Evolutionary conservation across 1,139 yeast species (phyloP), one percentile per base, ranked within the genome.

Genomic region (Yamadazyma blattariae): DNA sequence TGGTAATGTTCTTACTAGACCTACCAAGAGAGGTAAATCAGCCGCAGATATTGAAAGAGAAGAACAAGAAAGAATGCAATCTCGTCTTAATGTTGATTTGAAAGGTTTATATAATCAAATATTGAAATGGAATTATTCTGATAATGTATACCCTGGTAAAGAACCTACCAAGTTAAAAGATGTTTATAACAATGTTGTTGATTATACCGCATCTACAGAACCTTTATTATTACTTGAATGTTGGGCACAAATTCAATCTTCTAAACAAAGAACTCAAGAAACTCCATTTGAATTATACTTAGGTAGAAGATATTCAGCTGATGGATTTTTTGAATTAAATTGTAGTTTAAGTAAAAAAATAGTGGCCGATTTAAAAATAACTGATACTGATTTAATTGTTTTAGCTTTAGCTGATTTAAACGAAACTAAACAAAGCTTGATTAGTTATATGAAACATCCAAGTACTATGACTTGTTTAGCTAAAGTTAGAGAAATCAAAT

Each of bases 181-280:
- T 35, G 45, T 56, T 2, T 92, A 86, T 52, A 44, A 50, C 0
- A 67, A 76, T 37, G 79, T 81, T 2, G 67, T 64, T 12, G 88
- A 84, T 5, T 94, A 94, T 52, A 74, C 73, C 33, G 64, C 67
- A 25, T 68, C 76, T 0, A 83, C 87, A 52, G 88, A 82, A 47
- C 97, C 98, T 0, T 65, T 94, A 31, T 63, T 94, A 31, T 65
- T 90, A 61, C 63, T 90, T 30, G 98, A 94, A 63, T 86, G 96
- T 45, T 94, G 97, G 97, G 96, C 90, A 52, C 86, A 89, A 0
- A 76, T 94, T 24, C 82, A 79, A 44, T 72, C 87, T 3, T 79
- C 92, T 1, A 81, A 84, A 46, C 77, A 76, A 35, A 77, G 87
- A 16, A 71, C 73, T 2, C 77, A 75, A 20, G 81, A 78, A 40